Evolutionary conservation across 208 protist species (phyloP).

Genomic region (Wallacemonas collosoma): DNA sequence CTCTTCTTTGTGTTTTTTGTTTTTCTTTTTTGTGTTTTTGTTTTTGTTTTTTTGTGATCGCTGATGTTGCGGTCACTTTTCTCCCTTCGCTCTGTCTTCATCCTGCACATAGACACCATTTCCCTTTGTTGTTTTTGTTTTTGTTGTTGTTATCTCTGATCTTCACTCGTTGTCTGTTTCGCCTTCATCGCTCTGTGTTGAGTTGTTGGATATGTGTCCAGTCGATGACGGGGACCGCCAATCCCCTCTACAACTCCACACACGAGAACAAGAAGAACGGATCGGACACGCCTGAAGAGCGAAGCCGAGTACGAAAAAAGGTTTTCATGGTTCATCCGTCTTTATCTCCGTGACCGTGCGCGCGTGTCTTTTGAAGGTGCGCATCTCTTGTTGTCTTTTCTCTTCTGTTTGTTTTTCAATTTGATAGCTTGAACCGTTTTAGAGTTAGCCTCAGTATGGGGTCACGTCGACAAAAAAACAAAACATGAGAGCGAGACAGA

Average conservation of each 20-base stretch:
- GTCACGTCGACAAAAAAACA: no score
- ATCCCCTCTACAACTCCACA: no score
- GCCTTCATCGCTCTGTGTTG: conserved; percentile 1
- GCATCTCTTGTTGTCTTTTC: not conserved
- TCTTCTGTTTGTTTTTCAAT: conserved; percentile 6
- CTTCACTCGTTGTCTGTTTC: conserved; percentile 8
- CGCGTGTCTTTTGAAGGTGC: no score
- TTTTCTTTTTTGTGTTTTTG: conserved; percentile 6
- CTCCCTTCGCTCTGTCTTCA: no score
- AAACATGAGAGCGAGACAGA: no score
- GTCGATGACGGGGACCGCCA: not conserved
- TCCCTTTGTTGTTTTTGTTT: not conserved
- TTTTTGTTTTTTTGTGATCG: conserved; percentile 19
- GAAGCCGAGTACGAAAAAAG: no score
- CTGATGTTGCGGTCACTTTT: no score
- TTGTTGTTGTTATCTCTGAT: not conserved
- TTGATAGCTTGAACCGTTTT: not conserved
- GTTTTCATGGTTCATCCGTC: no score
- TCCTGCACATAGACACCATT: not conserved
- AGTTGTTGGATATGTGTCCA: conserved; percentile 4
- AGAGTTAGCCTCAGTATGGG: not conserved
- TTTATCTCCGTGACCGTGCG: no score
- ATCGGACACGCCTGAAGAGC: no score
- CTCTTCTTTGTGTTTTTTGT: conserved; percentile 19
- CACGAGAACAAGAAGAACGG: no score